Evolutionary conservation across 73 alveolate genomes (phyloP).

Genomic region (Paramecium octaurelia): DNA sequence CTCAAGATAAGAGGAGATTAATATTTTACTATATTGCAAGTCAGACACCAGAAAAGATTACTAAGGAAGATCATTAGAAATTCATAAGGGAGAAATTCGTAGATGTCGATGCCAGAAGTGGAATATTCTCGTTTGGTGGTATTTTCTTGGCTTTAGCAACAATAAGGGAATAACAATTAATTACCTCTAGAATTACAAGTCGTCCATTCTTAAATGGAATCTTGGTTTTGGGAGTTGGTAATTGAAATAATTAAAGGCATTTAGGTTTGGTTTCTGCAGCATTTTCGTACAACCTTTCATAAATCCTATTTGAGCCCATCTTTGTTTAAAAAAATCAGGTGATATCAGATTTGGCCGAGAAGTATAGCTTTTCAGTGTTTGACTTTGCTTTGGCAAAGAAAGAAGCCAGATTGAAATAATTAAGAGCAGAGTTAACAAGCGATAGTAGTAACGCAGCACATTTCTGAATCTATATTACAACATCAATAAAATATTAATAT

Average conservation of each 20-base stretch:
- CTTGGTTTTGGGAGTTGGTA: background rate
- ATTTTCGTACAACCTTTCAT: background rate
- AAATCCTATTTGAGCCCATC: slow-evolving; percentile 40
- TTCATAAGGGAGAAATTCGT: background rate
- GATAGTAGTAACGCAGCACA: slow-evolving; percentile 35
- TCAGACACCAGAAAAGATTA: slow-evolving; percentile 51
- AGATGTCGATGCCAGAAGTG: background rate
- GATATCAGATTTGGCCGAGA: slow-evolving; percentile 26
- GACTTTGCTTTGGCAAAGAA: slow-evolving; percentile 64
- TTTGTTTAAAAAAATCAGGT: background rate
- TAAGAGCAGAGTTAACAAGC: slow-evolving; percentile 50
- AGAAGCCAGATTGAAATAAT: slow-evolving; percentile 48
- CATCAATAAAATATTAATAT: background rate
- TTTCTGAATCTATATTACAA: background rate
- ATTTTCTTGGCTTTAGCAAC: background rate
- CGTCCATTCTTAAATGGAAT: background rate
- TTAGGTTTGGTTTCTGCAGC: background rate
- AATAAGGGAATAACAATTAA: background rate
- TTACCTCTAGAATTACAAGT: background rate
- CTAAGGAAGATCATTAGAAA: background rate
- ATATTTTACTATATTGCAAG: slow-evolving; percentile 55
- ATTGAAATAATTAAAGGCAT: background rate
- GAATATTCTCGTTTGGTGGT: background rate
- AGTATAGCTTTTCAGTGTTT: slow-evolving; percentile 43
- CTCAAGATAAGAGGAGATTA: slow-evolving; percentile 43